Evolutionary conservation across 257 asterid species (phyloP).

Genomic region (Solanum rostratum): DNA sequence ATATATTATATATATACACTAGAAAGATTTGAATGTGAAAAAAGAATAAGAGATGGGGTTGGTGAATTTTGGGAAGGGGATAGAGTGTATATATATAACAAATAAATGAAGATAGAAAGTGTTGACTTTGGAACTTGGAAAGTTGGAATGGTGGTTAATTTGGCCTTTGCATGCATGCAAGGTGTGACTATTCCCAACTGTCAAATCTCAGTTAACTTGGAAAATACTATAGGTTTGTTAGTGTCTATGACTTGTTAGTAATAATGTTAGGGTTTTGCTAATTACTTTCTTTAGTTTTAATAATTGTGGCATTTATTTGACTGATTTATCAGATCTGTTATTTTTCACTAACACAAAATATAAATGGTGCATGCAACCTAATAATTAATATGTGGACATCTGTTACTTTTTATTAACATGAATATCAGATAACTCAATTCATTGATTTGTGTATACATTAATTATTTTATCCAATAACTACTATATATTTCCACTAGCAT

Average conservation of each 20-base stretch:
- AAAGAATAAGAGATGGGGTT: not conserved
- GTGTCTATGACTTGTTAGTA: not conserved
- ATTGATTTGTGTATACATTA: not conserved
- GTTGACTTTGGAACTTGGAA: not conserved
- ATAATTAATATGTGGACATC: rapidly evolving
- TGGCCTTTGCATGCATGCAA: not conserved
- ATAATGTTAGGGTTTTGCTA: not conserved
- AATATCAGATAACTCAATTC: not conserved
- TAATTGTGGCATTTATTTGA: not conserved
- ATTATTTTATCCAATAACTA: not conserved
- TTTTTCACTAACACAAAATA: not conserved
- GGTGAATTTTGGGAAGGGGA: not conserved
- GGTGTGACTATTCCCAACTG: not conserved
- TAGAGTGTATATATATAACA: not conserved
- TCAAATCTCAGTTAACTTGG: not conserved
- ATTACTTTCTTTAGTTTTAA: not conserved
- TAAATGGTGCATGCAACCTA: not conserved
- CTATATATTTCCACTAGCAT: not conserved
- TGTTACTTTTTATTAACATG: not conserved
- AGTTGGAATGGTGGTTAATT: not conserved
- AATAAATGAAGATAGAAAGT: not conserved
- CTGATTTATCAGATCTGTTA: not conserved
- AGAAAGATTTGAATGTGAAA: not conserved
- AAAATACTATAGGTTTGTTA: not conserved
- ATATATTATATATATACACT: not conserved